A percentile compares a stretch with the other conserved stretches of the same genome.
Evolutionary conservation across 169 alveolate species (phyloP).

Genomic region (Eimeria maxima): DNA sequence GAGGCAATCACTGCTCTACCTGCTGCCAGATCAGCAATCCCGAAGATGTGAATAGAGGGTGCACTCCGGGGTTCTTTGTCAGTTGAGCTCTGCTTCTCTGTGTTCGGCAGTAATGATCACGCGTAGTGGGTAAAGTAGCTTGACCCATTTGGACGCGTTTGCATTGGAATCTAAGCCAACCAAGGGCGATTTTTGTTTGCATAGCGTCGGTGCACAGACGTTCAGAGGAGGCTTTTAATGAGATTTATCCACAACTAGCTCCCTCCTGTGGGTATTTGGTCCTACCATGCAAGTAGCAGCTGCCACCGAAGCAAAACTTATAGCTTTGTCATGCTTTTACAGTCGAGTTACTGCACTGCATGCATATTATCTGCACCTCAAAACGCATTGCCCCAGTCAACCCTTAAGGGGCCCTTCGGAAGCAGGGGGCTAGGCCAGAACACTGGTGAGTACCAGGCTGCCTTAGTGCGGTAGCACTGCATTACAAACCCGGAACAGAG

Average conservation of each 20-base stretch:
- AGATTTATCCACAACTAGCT: background rate
- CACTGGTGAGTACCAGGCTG: conserved; percentile 48
- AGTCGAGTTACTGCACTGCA: conserved; percentile 1
- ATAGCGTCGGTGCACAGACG: background rate
- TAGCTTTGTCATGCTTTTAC: background rate
- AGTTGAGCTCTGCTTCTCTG: background rate
- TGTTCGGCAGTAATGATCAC: background rate
- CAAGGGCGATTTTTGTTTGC: background rate
- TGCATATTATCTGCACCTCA: background rate
- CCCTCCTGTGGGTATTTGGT: no score
- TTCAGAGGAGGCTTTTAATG: background rate
- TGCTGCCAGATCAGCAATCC: conserved; percentile 50
- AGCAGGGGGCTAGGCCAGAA: conserved; percentile 67
- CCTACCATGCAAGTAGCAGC: no score
- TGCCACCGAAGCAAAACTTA: background rate
- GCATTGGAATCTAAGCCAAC: background rate
- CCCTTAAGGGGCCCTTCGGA: conserved; percentile 48
- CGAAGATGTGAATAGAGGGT: background rate
- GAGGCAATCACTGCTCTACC: conserved; percentile 91
- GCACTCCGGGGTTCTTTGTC: background rate
- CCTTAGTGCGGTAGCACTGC: conserved; percentile 59
- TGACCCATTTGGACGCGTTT: background rate
- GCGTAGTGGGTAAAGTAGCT: background rate
- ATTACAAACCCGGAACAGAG: conserved; percentile 72
- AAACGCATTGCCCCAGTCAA: conserved; percentile 71